A percentile compares a stretch with the other conserved stretches of the same genome.
These are phyloP conservation scores for Tetrapyrgos nigripes DNA, from an alignment of 1,284 basidiomycete genomes.

Conservation along the genomic window DNA sequence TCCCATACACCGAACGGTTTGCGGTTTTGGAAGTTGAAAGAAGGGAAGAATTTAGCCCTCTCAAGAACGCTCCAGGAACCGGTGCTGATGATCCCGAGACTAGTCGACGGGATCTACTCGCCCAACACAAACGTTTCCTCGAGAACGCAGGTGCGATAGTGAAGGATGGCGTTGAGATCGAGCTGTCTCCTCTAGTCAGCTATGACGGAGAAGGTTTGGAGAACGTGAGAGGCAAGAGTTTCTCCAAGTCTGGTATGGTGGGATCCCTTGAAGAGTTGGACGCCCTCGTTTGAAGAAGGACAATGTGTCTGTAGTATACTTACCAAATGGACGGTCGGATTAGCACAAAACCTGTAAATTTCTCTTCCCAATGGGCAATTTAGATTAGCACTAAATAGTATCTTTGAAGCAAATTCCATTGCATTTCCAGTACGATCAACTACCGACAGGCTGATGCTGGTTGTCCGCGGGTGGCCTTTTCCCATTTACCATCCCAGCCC, in stretches of 20 bases:
- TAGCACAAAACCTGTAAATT: not conserved
- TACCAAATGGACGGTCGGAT: not conserved
- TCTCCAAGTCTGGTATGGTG: constrained; percentile 66
- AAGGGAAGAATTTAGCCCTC: constrained; percentile 91
- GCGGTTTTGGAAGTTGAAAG: constrained; percentile 91
- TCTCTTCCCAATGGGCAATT: constrained; percentile 9
- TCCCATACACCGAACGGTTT: constrained; percentile 89
- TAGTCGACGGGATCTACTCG: constrained; percentile 87
- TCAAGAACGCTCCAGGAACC: constrained; percentile 97
- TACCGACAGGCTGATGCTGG: constrained; percentile 41
- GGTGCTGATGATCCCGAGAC: constrained; percentile 95
- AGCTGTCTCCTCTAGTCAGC: constrained; percentile 87
- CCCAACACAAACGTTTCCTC: constrained; percentile 91
- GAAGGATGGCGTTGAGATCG: constrained; percentile 78
- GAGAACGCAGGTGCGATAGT: constrained; percentile 81
- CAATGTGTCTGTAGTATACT: not conserved
- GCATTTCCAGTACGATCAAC: constrained; percentile 14
- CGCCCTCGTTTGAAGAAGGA: constrained; percentile 40
- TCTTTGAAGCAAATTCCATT: constrained; percentile 8
- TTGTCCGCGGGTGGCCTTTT: constrained; percentile 48
- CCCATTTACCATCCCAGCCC: constrained; percentile 21
- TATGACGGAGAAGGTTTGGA: constrained; percentile 95
- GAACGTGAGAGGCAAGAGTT: constrained; percentile 78
- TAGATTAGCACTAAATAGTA: constrained; percentile 2
- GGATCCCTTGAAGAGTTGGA: constrained; percentile 57